phyloP scores from a whole-genome alignment of 2,329 filamentous ascomycete species.

The Colletotrichum sp. region DNA sequence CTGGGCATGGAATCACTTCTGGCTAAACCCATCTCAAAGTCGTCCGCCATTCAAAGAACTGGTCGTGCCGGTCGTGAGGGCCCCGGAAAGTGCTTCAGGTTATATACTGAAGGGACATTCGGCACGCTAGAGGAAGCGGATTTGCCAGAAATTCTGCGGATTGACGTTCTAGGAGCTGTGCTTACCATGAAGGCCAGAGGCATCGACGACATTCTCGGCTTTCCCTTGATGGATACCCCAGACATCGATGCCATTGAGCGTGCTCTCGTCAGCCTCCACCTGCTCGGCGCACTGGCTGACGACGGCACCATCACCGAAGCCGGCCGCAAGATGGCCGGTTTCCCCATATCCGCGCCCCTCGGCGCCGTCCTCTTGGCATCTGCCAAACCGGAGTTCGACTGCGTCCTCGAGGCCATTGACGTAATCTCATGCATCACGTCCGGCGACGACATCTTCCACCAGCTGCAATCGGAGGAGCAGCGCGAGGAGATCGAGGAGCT shows the following conservation, averaged over 20 bases:
- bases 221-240: constrained; percentile 86
- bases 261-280: constrained; percentile 79
- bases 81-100: constrained; percentile 84
- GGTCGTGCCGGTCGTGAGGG: constrained; percentile 94
- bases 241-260: constrained; percentile 80
- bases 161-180: constrained; percentile 84
- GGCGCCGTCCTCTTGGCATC: constrained; percentile 85
- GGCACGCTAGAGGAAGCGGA: constrained; percentile 73
- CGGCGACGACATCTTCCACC: constrained; percentile 67
- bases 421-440: constrained; percentile 72
- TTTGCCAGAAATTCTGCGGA: constrained; percentile 87
- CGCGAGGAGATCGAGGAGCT: constrained; percentile 57
- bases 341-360: constrained; percentile 83
- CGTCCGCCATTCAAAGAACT: constrained; percentile 88
- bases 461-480: constrained; percentile 62
- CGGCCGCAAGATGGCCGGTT: constrained; percentile 78
- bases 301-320: constrained; percentile 74
- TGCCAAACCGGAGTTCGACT: constrained; percentile 71
- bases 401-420: constrained; percentile 84
- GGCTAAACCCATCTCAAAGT: constrained; percentile 89
- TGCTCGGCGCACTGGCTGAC: constrained; percentile 77
- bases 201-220: constrained; percentile 79
- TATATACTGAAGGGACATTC: constrained; percentile 86
- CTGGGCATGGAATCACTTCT: constrained; percentile 91
- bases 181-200: constrained; percentile 94